Base-by-base conservation (phyloP, 2,329 filamentous ascomycete species). In the Xylaria sp. region DNA sequence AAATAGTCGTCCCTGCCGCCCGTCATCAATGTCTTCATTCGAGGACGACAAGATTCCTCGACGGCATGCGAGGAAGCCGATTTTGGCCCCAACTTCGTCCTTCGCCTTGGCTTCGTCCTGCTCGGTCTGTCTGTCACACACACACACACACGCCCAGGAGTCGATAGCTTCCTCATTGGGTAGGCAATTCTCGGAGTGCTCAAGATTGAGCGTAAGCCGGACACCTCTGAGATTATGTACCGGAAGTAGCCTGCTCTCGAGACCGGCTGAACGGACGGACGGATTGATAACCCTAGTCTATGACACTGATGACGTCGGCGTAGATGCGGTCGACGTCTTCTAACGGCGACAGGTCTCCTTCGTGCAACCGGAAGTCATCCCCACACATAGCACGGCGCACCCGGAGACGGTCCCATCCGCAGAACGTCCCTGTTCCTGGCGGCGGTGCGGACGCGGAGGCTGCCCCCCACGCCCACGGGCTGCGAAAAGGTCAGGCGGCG, bases 61-160 rank as follows among this genome's bases (percentile, higher is more conserved):
- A 22, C 61, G 65, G 57, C 67, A 59, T 18, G 72, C 66, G 20
- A 75, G 42, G 16, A 69, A 61, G 58, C 74, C 72, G 19, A 74
- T 48, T 51, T 68, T 67, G 18, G 69, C 19, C 8, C n/a, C n/a
- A n/a, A 17, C 24, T 26, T 43, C 42, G 8, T 34, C 42, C 4
- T 42, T 57, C 3, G 11, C 38, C 16, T 60, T 40, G 16, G 52
- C 34, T 2, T 45, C 50, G 7, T 54, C 52, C 44, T 51, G 43
- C 53, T 75, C 72, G 2, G 56, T 39, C 21, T 50, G 40, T n/a
- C n/a, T n/a, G n/a, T n/a, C n/a, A n/a, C n/a, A n/a, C n/a, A n/a
- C n/a, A n/a, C n/a, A n/a, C n/a, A n/a, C n/a, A n/a, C n/a, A n/a
- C n/a, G n/a, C n/a, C n/a, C n/a, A n/a, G n/a, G n/a, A n/a, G n/a